These are phyloP conservation scores for Medicago truncatula DNA, from an alignment of 306 rosid genomes.

Conservation along the genomic window MtrunA17r5.0-ANR NC_053046.1:15873501-15874000, in stretches of 20 bases:
- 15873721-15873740: background rate
- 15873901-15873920: conserved; percentile 12
- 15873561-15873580: conserved; percentile 2
- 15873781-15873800: background rate
- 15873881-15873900: conserved; percentile 24
- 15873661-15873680: background rate
- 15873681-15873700: background rate
- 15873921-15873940: conserved; percentile 7
- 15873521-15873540: background rate
- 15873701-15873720: background rate
- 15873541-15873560: conserved; percentile 2
- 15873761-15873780: background rate
- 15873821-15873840: conserved; percentile 1
- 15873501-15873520: conserved; percentile 14
- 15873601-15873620: conserved; percentile 2
- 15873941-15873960: conserved; percentile 34
- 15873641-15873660: background rate
- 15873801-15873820: background rate
- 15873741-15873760: background rate
- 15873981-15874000: conserved; percentile 37
- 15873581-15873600: conserved; percentile 4
- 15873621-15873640: background rate
- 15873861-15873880: conserved; percentile 4
- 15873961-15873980: conserved; percentile 36
- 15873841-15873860: conserved; percentile 1